Evolutionary conservation across 805 yeast genomes (phyloP), one percentile per base, ranked within the genome.

Genomic region (Cyberlindnera mississippiensis): DNA sequence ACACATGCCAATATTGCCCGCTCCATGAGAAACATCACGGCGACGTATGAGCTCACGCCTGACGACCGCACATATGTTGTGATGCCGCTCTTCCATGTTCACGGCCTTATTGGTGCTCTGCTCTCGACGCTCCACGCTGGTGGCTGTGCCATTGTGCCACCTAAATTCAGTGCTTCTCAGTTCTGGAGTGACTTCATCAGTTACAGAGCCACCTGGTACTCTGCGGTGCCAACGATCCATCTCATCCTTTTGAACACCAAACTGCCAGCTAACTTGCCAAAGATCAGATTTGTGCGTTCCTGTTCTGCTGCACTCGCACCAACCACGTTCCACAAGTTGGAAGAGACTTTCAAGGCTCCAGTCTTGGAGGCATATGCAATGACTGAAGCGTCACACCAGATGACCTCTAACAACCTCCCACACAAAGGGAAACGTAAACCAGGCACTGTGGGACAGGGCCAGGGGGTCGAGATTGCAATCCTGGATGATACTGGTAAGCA

Each of bases 331-430:
- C 67, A 67, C 40, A 69, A 72, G 57, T 65, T 82, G 36, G 89
- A 82, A 51, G 45, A 62, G 35, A 67, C 70, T 24, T 76, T 82
- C 59, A 63, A 72, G 8, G 82, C 85, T 0, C 88, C 88, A 1
- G 88, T 82, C 0, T 56, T 82, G 13, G 90, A 82, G 59, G 89
- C 89, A 0, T 82, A 82, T 55, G 89, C 88, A 4, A 82, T 82
- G 87, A 82, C 89, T 2, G 90, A 82, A 57, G 86, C 86, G 1
- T 72, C 85, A n/a, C 89, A 82, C 59, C 88, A 82, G 60, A 83
- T 82, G 81, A 78, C 85, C 10, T 80, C 88, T 3, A 82, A 82
- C 60, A 72, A 75, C 49, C 61, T 81, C 32, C 85, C 86, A 28
- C 80, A 83, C 10, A 80, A 82, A 13, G 82, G 80, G 12, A 60